Base-by-base conservation (phyloP, 768 basidiomycete species). In the Coprinopsis sp. region DNA sequence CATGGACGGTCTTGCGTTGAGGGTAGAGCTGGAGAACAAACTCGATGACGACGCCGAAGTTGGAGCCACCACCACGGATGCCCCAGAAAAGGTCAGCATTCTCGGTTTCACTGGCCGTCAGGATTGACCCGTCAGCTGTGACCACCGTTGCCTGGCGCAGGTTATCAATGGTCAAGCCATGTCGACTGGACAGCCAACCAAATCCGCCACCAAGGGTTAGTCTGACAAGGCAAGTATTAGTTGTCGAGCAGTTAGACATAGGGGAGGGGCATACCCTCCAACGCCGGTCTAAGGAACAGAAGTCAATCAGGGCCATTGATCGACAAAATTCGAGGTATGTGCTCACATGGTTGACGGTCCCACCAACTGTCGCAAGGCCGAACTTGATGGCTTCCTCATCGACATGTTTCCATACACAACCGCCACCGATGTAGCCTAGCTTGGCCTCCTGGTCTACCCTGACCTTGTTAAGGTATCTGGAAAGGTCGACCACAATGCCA, bases 131-230 rank as follows among this genome's bases (percentile, higher is more conserved):
- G 49, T 74, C 57, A 1, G 74, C 72, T 1, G 65, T 66, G n/a
- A 77, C 74, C 8, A 78, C 50, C 0, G 68, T 74, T 0, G 63
- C 73, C 73, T 75, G 19, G 24, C 14, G 53, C 30, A 79, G 61
- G 43, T 78, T 79, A 51, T 79, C 78, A 41, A 76, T 61, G 2
- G 60, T 66, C 13, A 78, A 55, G 3, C 78, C 78, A 58, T 69
- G 56, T 51, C 64, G 47, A 53, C 67, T 65, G 33, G 64, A 72
- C 10, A 81, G 67, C 65, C 66, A 78, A 10, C 79, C 79, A 47
- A 70, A 77, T 1, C 79, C 79, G 7, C 79, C 79, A 31, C 79
- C 81, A 10, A 81, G 64, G 10, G 65, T 65, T 11, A 79, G 66
- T 2, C 76, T 77, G 13, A 37, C 29, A 27, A 23, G 23, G 19